Evolutionary conservation across 1,284 basidiomycete species (phyloP).

Genomic region (Tilletia caries): DNA sequence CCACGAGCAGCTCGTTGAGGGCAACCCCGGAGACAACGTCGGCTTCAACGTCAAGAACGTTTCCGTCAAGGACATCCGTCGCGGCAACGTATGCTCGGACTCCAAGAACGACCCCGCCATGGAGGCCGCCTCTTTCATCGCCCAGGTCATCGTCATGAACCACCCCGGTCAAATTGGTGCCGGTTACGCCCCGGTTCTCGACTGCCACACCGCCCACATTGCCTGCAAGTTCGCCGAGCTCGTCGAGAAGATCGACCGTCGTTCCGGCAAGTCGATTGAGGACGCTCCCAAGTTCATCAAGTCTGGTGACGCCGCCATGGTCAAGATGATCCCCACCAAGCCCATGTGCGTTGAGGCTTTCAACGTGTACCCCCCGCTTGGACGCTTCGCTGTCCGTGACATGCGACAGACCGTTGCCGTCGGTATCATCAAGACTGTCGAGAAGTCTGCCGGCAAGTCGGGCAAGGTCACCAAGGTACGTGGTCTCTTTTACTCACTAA

Average conservation of each 20-base stretch:
- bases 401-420: conserved; percentile 64
- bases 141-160: conserved; percentile 99
- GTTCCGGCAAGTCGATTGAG: conserved; percentile 90
- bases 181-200: conserved; percentile 94
- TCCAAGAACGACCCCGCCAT: conserved; percentile 99
- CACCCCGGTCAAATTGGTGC: conserved; percentile 99
- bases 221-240: conserved; percentile 99
- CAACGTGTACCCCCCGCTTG: conserved; percentile 96
- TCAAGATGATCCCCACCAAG: conserved; percentile 94
- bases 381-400: conserved; percentile 77
- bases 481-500: not conserved
- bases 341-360: conserved; percentile 98
- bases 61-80: conserved; percentile 99
- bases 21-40: conserved; percentile 97
- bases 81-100: conserved; percentile 98
- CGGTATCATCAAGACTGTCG: conserved; percentile 78
- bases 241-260: conserved; percentile 94
- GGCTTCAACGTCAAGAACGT: conserved; percentile 93
- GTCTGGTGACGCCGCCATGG: conserved; percentile 71
- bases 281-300: conserved; percentile 81
- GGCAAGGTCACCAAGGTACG: conserved; percentile 70
- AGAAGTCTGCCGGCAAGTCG: conserved; percentile 32
- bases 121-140: conserved; percentile 99
- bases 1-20: conserved; percentile 96
- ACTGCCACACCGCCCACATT: conserved; percentile 99